These are phyloP conservation scores for Schizochytrium sp. DNA, from an alignment of 108 stramenopile genomes.

Conservation along the genomic window DNA sequence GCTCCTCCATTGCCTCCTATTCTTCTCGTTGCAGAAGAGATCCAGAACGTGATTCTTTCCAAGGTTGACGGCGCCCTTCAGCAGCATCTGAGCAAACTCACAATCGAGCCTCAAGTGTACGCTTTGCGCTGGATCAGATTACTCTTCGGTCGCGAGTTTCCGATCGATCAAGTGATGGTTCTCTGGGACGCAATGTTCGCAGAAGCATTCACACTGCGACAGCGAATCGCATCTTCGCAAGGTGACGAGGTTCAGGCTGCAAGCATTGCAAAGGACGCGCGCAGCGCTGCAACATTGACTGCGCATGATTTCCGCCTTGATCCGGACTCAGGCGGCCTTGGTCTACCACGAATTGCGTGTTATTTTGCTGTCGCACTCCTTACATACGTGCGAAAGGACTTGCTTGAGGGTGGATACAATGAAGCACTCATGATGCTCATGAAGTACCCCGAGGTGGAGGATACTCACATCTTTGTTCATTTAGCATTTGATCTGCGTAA, in stretches of 20 bases:
- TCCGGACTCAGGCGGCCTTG: neutral
- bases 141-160: conserved; percentile 39
- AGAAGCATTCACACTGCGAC: neutral
- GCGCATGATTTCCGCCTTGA: neutral
- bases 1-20: conserved; percentile 13
- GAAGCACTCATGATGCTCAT: neutral
- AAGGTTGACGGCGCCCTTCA: conserved; percentile 30
- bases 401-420: neutral
- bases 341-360: neutral
- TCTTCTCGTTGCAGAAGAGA: conserved; percentile 23
- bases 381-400: neutral
- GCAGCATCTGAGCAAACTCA: conserved; percentile 23
- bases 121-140: conserved; percentile 41
- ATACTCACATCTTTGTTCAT: neutral
- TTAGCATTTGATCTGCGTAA: neutral
- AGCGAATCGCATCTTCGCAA: neutral
- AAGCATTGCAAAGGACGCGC: neutral
- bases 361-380: neutral
- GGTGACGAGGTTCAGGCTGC: neutral
- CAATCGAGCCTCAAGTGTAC: conserved; percentile 44
- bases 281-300: neutral
- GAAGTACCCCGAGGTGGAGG: neutral
- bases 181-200: conserved; percentile 40
- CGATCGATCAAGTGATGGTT: conserved; percentile 1
- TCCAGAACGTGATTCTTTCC: conserved; percentile 28